Base-by-base conservation (phyloP, 345 rosid species). In the Carallia pectinifolia region DNA sequence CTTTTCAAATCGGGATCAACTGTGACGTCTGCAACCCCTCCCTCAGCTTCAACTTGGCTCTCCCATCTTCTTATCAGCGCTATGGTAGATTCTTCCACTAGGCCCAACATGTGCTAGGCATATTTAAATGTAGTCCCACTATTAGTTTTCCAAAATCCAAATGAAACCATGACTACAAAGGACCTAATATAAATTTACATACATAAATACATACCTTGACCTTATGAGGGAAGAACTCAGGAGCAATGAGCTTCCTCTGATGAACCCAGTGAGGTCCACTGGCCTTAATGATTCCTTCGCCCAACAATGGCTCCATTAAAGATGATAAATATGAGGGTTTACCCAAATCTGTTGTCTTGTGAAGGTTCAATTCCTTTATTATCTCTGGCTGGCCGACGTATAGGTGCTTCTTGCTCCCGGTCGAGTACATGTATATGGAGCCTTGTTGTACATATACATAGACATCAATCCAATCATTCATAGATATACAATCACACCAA, bases 161-260 rank as follows among this genome's bases (percentile, higher is more conserved):
- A 9, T 7, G 7, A 19, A 54, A 54, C 4, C 1, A 12, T 10
- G 10, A 6, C 10, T 5, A 54, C 4, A 19, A 54, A 33, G 34
- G 34, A 33, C 1, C 4, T 33, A 33, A 33, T 33, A 33, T 33
- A 33, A 33, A 33, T 33, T 1, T 4, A 33, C 34, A 4, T 19
- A 54, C 3, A 1, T 7, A 10, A 1, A n/a, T 8, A 16, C 2
- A 6, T 73, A 76, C 81, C 81, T 72, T 77, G 15, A 76, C 77
- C 62, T 77, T 75, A 62, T 72, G 72, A 9, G 39, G 68, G 73
- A 74, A 78, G 56, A 78, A 72, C 39, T 65, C 67, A 17, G 82
- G 79, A 62, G 84, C 82, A 53, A 78, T 72, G 38, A 81, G 66
- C 68, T 70, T 81, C 53, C 81, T 65, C 65, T 78, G 80, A 23